phyloP scores from a whole-genome alignment of 176 grass and related monocot genomes.

The Areca catechu region DNA sequence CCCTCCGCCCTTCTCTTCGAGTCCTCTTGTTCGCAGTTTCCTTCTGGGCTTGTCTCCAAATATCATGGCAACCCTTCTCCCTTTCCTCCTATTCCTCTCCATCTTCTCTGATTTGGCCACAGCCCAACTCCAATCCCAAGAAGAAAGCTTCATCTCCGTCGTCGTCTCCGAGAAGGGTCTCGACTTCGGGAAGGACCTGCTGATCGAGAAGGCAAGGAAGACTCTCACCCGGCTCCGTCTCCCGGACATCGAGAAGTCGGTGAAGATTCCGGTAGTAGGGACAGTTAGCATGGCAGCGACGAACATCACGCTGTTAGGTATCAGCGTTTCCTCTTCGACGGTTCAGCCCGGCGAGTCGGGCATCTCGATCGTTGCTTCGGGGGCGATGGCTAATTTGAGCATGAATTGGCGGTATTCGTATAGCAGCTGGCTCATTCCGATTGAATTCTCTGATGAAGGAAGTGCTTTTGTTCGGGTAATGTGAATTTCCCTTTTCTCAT shows the following conservation, averaged over 20 bases:
- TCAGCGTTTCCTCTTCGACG: conserved; percentile 41
- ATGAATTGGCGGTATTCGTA: conserved; percentile 86
- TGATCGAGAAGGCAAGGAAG: conserved; percentile 43
- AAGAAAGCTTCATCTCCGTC: conserved; percentile 47
- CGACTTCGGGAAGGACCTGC: conserved; percentile 68
- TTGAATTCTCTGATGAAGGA: conserved; percentile 54
- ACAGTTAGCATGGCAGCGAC: conserved; percentile 45
- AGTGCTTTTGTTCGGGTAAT: conserved; percentile 73
- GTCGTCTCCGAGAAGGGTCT: conserved; percentile 73
- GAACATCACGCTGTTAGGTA: conserved; percentile 34
- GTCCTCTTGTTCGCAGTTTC: neutral
- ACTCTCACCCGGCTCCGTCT: conserved; percentile 45
- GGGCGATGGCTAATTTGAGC: conserved; percentile 51
- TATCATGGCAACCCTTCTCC: conserved; percentile 21
- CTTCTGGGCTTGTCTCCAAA: conserved; percentile 15
- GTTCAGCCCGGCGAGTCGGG: conserved; percentile 45
- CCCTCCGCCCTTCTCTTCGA: neutral
- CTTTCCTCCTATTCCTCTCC: conserved; percentile 22
- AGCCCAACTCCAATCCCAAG: neutral
- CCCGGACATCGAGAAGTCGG: conserved; percentile 58
- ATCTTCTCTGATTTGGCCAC: conserved; percentile 4
- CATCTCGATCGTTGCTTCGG: conserved; percentile 56
- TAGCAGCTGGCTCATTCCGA: conserved; percentile 40
- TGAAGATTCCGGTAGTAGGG: conserved; percentile 55
- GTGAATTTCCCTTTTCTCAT: too few relatives aligned